These are phyloP conservation scores for Plectosphaerella cucumerina DNA, from an alignment of 2,329 filamentous ascomycete genomes.

Conservation along the genomic window DNA sequence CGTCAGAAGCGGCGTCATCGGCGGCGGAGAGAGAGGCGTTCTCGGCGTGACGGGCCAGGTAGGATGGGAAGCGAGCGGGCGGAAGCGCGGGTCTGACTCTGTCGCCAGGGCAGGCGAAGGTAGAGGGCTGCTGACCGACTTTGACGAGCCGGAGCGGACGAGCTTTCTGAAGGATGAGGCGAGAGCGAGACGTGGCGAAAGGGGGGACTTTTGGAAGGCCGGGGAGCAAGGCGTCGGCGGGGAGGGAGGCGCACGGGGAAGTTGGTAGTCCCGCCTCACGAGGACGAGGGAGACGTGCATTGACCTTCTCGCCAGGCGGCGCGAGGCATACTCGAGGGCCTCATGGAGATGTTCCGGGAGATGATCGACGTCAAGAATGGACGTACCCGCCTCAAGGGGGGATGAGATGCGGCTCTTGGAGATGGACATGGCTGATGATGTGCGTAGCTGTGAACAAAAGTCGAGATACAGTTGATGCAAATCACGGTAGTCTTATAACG, in stretches of 20 bases:
- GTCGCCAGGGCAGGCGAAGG: conserved; percentile 16
- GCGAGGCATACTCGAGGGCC: conserved; percentile 56
- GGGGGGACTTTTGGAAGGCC: conserved; percentile 19
- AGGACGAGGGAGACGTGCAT: conserved; percentile 56
- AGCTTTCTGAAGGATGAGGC: conserved; percentile 8
- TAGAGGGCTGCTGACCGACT: conserved; percentile 35
- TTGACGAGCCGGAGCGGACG: conserved; percentile 20
- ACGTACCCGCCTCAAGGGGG: conserved; percentile 58
- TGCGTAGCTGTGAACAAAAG: no score
- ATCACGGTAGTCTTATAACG: background rate
- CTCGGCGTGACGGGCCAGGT: conserved; percentile 30
- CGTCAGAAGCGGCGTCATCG: conserved; percentile 36
- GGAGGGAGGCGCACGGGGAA: conserved; percentile 31
- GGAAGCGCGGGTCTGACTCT: conserved; percentile 20
- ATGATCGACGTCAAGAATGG: conserved; percentile 52
- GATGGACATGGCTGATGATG: background rate
- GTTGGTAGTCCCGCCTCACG: conserved; percentile 51
- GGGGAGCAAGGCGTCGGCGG: conserved; percentile 22
- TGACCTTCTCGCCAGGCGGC: conserved; percentile 49
- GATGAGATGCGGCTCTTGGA: conserved; percentile 54
- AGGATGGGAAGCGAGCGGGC: conserved; percentile 2
- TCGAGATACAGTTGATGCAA: no score
- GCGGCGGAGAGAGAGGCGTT: conserved; percentile 34
- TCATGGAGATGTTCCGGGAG: conserved; percentile 51
- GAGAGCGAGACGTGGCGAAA: conserved; percentile 4